These are phyloP conservation scores for Combretum micranthum DNA, from an alignment of 345 rosid genomes.

Conservation along the genomic window DNA sequence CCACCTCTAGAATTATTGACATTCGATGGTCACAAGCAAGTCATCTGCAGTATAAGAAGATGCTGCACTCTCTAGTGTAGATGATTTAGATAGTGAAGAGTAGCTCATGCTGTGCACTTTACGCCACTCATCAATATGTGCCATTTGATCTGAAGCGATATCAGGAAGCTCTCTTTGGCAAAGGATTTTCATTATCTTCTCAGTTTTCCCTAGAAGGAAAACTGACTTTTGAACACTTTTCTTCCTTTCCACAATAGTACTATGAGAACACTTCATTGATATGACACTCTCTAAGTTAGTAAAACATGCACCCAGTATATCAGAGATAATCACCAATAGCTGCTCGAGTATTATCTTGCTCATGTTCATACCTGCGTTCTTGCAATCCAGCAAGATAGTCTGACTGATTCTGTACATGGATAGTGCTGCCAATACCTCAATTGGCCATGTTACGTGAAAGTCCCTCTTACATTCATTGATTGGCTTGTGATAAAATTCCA, in stretches of 20 bases:
- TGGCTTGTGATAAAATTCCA: too few relatives aligned
- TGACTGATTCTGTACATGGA: conserved; percentile 73
- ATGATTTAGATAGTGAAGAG: too few relatives aligned
- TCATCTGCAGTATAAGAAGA: too few relatives aligned
- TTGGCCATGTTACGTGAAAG: conserved; percentile 48
- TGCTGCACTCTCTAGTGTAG: too few relatives aligned
- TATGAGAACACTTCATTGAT: conserved; percentile 41
- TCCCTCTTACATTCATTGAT: too few relatives aligned
- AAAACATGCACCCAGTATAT: conserved; percentile 71
- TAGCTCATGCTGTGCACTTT: conserved; percentile 21
- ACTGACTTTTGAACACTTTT: conserved; percentile 42
- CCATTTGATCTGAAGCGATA: conserved; percentile 35
- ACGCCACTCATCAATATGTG: conserved; percentile 62
- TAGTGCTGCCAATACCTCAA: conserved; percentile 59
- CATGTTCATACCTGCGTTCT: conserved; percentile 12
- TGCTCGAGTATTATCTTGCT: conserved; percentile 33
- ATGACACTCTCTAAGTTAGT: conserved; percentile 49
- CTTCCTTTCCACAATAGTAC: conserved; percentile 52
- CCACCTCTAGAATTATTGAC: too few relatives aligned
- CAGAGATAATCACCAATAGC: conserved; percentile 43
- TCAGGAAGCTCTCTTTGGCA: conserved; percentile 30
- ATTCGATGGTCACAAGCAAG: too few relatives aligned
- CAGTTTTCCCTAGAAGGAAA: conserved; percentile 53
- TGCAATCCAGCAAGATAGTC: conserved; percentile 37
- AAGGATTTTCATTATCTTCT: conserved; percentile 45